These are phyloP conservation scores for Tricholoma matsutake DNA, from an alignment of 768 basidiomycete species.

Conservation along the genomic window DNA sequence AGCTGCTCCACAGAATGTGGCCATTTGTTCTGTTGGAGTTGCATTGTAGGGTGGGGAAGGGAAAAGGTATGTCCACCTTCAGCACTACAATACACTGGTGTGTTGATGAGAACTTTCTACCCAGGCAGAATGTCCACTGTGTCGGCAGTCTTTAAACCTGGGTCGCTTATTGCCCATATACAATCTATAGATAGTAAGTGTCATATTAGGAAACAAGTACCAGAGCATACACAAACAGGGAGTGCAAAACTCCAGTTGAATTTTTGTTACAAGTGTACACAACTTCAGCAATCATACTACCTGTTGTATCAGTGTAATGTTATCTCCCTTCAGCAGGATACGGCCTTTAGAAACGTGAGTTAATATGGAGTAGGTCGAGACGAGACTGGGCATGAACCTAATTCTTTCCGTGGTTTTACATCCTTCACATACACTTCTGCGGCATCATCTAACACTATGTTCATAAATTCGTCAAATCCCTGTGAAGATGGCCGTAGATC, in stretches of 20 bases:
- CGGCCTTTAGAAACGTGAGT: conserved; percentile 56
- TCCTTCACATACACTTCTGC: conserved; percentile 90
- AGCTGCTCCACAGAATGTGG: conserved; percentile 87
- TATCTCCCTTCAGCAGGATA: conserved; percentile 95
- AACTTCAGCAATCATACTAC: conserved; percentile 24
- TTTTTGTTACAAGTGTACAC: conserved; percentile 11
- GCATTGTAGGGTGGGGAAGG: conserved; percentile 84
- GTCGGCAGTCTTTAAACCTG: conserved; percentile 72
- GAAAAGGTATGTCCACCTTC: conserved; percentile 59
- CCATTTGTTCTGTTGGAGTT: conserved; percentile 88
- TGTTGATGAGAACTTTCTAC: conserved; percentile 5
- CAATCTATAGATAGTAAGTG: conserved; percentile 54
- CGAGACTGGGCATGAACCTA: conserved; percentile 54
- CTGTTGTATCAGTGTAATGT: conserved; percentile 96
- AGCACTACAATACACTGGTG: neutral
- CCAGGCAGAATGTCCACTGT: conserved; percentile 84
- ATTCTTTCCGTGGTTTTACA: conserved; percentile 75
- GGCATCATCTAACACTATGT: conserved; percentile 91
- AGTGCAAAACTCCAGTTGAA: neutral
- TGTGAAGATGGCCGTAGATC: conserved; percentile 29
- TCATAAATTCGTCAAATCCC: conserved; percentile 99
- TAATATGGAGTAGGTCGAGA: conserved; percentile 4
- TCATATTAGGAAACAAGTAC: neutral
- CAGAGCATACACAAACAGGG: conserved; percentile 8
- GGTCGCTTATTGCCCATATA: conserved; percentile 75